phyloP scores from a whole-genome alignment of 768 basidiomycete genomes.

The Auricularia sp. region DNA sequence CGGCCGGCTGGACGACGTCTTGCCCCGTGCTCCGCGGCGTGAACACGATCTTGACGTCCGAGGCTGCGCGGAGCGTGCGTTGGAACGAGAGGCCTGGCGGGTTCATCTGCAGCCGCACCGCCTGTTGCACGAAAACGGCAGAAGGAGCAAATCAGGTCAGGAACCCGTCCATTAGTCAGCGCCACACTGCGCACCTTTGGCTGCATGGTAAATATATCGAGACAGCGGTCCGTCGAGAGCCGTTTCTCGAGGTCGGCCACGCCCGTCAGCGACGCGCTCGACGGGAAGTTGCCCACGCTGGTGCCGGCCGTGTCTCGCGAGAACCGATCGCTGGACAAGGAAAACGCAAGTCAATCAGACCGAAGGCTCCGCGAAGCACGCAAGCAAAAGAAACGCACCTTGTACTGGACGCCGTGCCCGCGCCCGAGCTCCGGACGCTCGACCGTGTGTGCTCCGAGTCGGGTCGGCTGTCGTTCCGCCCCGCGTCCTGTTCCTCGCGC shows the following conservation, averaged over 20 bases:
- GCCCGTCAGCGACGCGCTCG: slow-evolving; percentile 40
- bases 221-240: slow-evolving; percentile 62
- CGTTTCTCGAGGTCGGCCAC: slow-evolving; percentile 73
- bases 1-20: slow-evolving; percentile 65
- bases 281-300: slow-evolving; percentile 37
- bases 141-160: slow-evolving; percentile 2
- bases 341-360: slow-evolving; percentile 2
- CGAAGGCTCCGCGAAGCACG: too few species aligned
- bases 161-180: slow-evolving; percentile 1
- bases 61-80: slow-evolving; percentile 64
- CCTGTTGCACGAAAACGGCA: slow-evolving; percentile 31
- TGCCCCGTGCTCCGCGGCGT: slow-evolving; percentile 62
- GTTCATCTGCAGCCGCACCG: slow-evolving; percentile 82
- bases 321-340: slow-evolving; percentile 37
- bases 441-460: slow-evolving; percentile 9
- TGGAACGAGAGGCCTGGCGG: slow-evolving; percentile 70
- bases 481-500: neutral
- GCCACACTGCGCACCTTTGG: slow-evolving; percentile 52
- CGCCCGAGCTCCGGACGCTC: slow-evolving; percentile 40
- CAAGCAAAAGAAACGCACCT: neutral
- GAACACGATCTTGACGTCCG: slow-evolving; percentile 66
- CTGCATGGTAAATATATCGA: slow-evolving; percentile 94
- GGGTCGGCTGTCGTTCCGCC: neutral
- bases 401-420: neutral
- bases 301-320: slow-evolving; percentile 53